These are phyloP conservation scores for Ustilago sp. DNA, from an alignment of 1,284 basidiomycete species.

Conservation along the genomic window DNA sequence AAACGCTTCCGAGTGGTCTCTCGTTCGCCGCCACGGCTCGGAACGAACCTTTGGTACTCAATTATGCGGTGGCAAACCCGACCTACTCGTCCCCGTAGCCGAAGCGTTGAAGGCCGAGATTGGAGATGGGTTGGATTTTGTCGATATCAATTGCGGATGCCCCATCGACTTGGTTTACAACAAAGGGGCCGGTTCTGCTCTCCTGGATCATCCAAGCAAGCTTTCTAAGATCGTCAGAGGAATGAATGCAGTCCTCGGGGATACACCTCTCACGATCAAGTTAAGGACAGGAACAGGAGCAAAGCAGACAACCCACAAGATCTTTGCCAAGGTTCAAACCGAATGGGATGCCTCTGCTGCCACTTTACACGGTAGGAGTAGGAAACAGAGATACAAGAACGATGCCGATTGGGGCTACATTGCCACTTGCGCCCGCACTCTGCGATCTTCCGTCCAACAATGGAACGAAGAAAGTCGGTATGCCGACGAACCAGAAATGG, in stretches of 20 bases:
- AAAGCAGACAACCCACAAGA: conserved; percentile 79
- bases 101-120: conserved; percentile 82
- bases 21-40: conserved; percentile 76
- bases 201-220: conserved; percentile 84
- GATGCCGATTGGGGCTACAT: conserved; percentile 71
- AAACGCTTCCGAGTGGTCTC: conserved; percentile 64
- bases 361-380: conserved; percentile 83
- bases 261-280: conserved; percentile 95
- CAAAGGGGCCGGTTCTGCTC: conserved; percentile 87
- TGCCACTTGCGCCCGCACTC: conserved; percentile 82
- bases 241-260: conserved; percentile 90
- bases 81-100: conserved; percentile 81
- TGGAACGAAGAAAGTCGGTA: conserved; percentile 59
- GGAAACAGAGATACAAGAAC: conserved; percentile 69
- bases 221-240: conserved; percentile 88
- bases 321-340: conserved; percentile 83
- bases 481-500: conserved; percentile 71
- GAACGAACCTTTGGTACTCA: conserved; percentile 94
- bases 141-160: conserved; percentile 95
- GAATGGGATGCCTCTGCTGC: conserved; percentile 85
- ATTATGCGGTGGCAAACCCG: conserved; percentile 72
- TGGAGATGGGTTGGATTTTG: conserved; percentile 80
- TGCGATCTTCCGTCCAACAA: conserved; percentile 75
- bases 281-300: conserved; percentile 80
- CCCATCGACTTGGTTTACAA: conserved; percentile 97